Base-by-base conservation (phyloP, 2,329 filamentous ascomycete species). In the Westerdykella ornata region DNA sequence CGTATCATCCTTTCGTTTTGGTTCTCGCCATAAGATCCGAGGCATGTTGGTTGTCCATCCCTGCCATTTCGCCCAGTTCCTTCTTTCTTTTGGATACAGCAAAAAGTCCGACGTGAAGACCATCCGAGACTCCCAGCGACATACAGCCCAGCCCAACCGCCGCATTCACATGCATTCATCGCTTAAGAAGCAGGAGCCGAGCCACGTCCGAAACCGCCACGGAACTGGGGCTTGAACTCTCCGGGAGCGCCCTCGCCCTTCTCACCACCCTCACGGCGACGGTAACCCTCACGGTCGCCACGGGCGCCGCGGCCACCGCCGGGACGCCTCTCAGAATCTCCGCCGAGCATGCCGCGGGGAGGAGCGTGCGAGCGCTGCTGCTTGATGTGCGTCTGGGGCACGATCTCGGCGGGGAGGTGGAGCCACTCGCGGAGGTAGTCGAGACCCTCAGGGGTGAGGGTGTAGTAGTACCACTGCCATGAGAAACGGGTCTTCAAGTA, bases 381-480 rank as follows among this genome's bases (percentile, higher is more conserved):
- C 87, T 98, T 98, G 79, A 98, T 97, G 85, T 98, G 92, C 68
- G 92, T 98, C 68, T 94, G 88, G 63, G 92, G 92, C 60, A 98
- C 92, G 70, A 98, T 96, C 83, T 98, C 92, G 71, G 92, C 89
- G 67, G 92, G 92, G 66, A 98, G 85, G 78, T 98, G 92, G 65
- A 98, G 89, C 92, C 92, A 98, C 81, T 98, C 92, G 71, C 92
- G 90, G 73, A 98, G 89, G 82, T 98, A 98, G 80, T 97, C 90
- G 72, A 98, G 90, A 77, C 92, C 92, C 81, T 97, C 89, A 69
- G 89, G 87, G 72, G 90, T 96, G 75, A 98, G 84, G 75, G 92
- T 96, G 84, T 98, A 98, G 86, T 98, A 98, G 85, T 97, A 68
- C 54, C 60, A 68, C 49, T 68, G 66, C 66, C 66, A 68, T 44